Evolutionary conservation across 1,284 basidiomycete genomes (phyloP), one percentile per base, ranked within the genome.

Genomic region (Calocybe gambosa): DNA sequence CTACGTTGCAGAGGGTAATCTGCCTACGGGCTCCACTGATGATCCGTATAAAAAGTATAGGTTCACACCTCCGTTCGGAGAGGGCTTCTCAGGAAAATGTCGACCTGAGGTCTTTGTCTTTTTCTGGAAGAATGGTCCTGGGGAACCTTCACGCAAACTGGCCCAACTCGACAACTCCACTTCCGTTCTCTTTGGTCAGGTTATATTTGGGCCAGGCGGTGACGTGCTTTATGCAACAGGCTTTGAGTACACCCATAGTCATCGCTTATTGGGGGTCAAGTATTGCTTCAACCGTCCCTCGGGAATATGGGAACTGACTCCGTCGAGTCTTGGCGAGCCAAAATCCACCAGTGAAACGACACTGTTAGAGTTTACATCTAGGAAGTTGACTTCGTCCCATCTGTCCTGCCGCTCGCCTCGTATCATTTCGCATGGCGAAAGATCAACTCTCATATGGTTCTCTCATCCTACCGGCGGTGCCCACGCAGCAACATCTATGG

Each of bases 201-300:
- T 74, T 0, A 59, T 71, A 2, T 84, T 85, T 56, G 66, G 62
- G 7, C 58, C 64, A 0, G 47, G 61, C 3, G 57, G 61, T 0
- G 67, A 73, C 12, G 54, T 68, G 21, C 59, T 88, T 5, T 75
- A 76, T 44, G 77, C 77, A 0, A 82, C 79, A 1, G 84, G 80
- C 0, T 84, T 80, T 55, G 76, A 81, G 41, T 67, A 73, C 43
- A 74, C 74, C 0, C 53, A 58, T 1, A 83, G 85, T 42, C 77
- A 74, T 5, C 71, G 76, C 41, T 55, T 78, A 19, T 66, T 87
- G 5, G 86, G 85, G 0, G 59, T 82, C 47, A 77, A 74, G 46
- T 70, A 67, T 15, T 89, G 86, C 60, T 71, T 68, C 51, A 89
- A 88, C 55, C 70, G 84, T 1, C 77, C 78, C 0, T 62, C 72